phyloP scores from a whole-genome alignment of 2,329 filamentous ascomycete genomes.

The Arthrobotrys sphaeroides region DNA sequence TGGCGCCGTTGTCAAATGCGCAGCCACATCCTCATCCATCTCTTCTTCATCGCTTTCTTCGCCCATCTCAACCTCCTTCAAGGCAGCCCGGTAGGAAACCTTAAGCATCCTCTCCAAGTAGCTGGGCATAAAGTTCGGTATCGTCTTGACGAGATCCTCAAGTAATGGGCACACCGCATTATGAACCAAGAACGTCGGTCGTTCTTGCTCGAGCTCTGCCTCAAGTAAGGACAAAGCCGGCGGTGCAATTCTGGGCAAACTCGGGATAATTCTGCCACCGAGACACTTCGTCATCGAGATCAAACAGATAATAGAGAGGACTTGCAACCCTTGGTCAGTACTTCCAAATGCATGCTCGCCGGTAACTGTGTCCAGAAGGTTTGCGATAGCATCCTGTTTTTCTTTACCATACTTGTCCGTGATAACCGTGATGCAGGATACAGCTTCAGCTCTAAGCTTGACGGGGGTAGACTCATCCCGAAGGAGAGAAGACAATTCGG shows the following conservation, averaged over 20 bases:
- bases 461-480: constrained; percentile 76
- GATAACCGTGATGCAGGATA: constrained; percentile 83
- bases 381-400: constrained; percentile 78
- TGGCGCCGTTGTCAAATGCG: constrained; percentile 31
- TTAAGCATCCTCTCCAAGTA: constrained; percentile 77
- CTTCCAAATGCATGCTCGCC: constrained; percentile 79
- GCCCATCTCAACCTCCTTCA: constrained; percentile 60
- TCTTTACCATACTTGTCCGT: constrained; percentile 95
- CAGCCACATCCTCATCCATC: constrained; percentile 49
- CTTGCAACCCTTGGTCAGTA: constrained; percentile 74
- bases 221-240: constrained; percentile 77
- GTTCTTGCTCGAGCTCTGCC: constrained; percentile 69
- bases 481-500: constrained; percentile 79
- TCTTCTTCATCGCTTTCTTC: constrained; percentile 67
- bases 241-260: constrained; percentile 79
- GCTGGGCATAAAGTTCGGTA: constrained; percentile 88
- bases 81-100: constrained; percentile 77
- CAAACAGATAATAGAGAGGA: constrained; percentile 87
- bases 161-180: constrained; percentile 84
- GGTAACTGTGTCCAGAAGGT: constrained; percentile 79
- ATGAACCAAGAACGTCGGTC: constrained; percentile 66
- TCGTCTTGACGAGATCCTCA: constrained; percentile 78
- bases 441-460: constrained; percentile 81
- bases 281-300: constrained; percentile 89
- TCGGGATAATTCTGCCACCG: constrained; percentile 82